Evolutionary conservation across 192 early-diverging fungal genomes (phyloP), one percentile per base, ranked within the genome.

Genomic region (Podila verticillata): DNA sequence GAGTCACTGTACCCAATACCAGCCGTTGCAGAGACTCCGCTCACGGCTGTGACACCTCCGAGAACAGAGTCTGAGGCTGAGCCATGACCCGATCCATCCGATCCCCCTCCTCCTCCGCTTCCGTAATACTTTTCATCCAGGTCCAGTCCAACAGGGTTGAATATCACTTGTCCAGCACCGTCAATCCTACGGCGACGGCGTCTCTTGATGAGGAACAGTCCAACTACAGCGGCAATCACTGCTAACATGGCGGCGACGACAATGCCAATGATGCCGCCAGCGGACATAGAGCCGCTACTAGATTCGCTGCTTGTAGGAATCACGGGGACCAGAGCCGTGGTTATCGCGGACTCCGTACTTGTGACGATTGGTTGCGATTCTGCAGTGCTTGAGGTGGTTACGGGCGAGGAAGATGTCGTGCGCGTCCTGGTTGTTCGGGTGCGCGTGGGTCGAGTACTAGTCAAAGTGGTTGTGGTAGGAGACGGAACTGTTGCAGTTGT

Each of bases 201-300:
- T 10, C 65, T 56, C 35, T 62, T 69, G 28, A 73, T 39, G 39
- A 73, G 1, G 10, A 81, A 73, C 5, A 44, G 13, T 31, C 36
- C 72, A 19, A 69, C 26, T 20, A 81, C 7, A 1, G 30, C 57
- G 2, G 60, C 61, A 13, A 82, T 32, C 34, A 72, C 3, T 28
- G 26, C 64, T 7, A 82, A 17, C 7, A 74, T 1, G 15, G 44
- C 67, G 13, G 59, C 79, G 22, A 64, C 10, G 17, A 70, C 61
- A 31, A 69, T 70, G 13, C 70, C 78, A 56, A 73, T 35, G 51
- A 73, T 68, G 1, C 58, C 71, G 39, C 71, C 70, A 7, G 36
- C 61, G 2, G 78, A 68, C 4, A 81, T 48, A 1, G 68, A 47
- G 4, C 20, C 7, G 12, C 4, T 0, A 0, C 5, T 8, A 6